phyloP scores from a whole-genome alignment of 148 eudicot genomes.

The Fagopyrum homotropicum region DNA sequence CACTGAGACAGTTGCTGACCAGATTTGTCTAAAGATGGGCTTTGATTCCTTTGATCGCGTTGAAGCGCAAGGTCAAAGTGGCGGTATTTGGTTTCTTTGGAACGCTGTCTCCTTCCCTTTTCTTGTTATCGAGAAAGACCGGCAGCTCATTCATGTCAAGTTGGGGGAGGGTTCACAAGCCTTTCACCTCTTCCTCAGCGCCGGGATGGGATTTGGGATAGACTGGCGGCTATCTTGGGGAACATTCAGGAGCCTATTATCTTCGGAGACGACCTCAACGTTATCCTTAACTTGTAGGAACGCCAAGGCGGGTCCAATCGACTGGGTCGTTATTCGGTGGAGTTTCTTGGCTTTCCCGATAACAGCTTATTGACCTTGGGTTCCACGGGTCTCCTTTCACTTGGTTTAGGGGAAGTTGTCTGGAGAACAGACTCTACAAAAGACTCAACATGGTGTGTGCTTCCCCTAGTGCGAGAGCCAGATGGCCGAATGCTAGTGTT shows the following conservation, averaged over 20 bases:
- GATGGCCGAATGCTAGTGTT: background rate
- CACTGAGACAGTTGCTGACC: background rate
- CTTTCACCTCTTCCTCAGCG: background rate
- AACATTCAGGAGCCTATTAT: background rate
- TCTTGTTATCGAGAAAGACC: too few relatives aligned
- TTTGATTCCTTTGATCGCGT: background rate
- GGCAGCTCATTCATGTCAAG: background rate
- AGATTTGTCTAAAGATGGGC: background rate
- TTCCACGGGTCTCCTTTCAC: too few relatives aligned
- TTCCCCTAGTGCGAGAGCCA: background rate
- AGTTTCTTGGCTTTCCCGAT: background rate
- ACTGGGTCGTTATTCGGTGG: background rate
- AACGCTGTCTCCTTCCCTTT: background rate
- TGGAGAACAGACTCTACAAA: background rate
- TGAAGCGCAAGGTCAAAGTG: background rate
- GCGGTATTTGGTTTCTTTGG: too few relatives aligned
- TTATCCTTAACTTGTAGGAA: background rate
- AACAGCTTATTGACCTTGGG: background rate
- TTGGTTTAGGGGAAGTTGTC: background rate
- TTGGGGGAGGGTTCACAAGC: background rate
- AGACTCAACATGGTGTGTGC: background rate
- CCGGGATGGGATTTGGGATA: background rate
- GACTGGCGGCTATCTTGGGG: background rate
- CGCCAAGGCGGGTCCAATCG: background rate
- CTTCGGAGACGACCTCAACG: background rate